phyloP scores from a whole-genome alignment of 768 basidiomycete species.

The Amanita fuliginea region DNA sequence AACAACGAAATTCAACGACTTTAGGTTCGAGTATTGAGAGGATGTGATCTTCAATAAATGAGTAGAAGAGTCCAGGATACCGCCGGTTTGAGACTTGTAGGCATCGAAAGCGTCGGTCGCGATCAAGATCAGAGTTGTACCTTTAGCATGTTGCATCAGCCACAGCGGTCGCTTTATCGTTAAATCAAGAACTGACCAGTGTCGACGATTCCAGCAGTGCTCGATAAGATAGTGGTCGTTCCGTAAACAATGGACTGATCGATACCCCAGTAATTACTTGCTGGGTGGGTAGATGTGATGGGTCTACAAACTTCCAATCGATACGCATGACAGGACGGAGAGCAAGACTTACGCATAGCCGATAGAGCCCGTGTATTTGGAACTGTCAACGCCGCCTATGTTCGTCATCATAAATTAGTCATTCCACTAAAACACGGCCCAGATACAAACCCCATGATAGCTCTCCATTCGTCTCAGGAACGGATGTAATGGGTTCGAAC shows the following conservation, averaged over 20 bases:
- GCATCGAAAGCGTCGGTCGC: slow-evolving; percentile 31
- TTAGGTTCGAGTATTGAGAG: slow-evolving; percentile 36
- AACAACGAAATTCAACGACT: slow-evolving; percentile 48
- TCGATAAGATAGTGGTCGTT: slow-evolving; percentile 27
- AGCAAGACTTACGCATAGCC: slow-evolving; percentile 24
- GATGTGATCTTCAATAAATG: slow-evolving; percentile 44
- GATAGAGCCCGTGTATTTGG: slow-evolving; percentile 32
- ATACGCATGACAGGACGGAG: neutral
- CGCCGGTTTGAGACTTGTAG: slow-evolving; percentile 37
- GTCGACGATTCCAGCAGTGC: slow-evolving; percentile 48
- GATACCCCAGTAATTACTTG: slow-evolving; percentile 48
- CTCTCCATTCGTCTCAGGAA: slow-evolving; percentile 31
- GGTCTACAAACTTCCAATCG: slow-evolving; percentile 19
- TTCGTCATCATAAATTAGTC: slow-evolving; percentile 5
- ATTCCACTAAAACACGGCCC: slow-evolving; percentile 9
- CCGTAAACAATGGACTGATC: slow-evolving; percentile 47
- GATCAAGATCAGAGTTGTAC: slow-evolving; percentile 42
- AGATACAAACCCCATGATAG: slow-evolving; percentile 35
- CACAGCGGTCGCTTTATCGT: no score
- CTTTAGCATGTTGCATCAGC: slow-evolving; percentile 9
- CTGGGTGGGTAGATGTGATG: slow-evolving; percentile 34
- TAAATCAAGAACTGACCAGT: slow-evolving; percentile 24
- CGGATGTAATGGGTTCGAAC: slow-evolving; percentile 34
- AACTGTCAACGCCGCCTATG: slow-evolving; percentile 30
- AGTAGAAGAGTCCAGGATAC: slow-evolving; percentile 21